Conservation (phyloP, 371 early-diverging fungal species). For the Coemansia sp. region DNA sequence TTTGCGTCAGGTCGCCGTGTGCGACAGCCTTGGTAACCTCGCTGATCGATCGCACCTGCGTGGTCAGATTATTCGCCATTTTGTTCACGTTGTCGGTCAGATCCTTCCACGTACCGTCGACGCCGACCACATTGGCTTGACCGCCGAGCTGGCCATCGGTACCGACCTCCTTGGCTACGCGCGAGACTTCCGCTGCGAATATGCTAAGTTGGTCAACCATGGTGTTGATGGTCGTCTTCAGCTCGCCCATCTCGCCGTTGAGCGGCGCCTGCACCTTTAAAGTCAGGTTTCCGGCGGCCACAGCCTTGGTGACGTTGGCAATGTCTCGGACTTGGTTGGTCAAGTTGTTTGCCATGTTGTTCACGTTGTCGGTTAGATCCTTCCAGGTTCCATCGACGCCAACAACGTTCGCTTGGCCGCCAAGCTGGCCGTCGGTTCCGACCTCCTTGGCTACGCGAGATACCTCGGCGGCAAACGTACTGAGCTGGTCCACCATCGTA, state of each 20-base stretch:
- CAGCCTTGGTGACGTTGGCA: no score
- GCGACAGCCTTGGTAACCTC: constrained; percentile 55
- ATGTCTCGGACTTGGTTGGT: no score
- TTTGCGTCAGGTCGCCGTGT: constrained; percentile 54
- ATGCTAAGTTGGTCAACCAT: constrained; percentile 59
- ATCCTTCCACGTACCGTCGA: constrained; percentile 61
- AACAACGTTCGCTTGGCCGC: constrained; percentile 48
- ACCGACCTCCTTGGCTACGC: constrained; percentile 59
- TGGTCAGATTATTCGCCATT: constrained; percentile 58
- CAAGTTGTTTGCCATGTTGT: no score
- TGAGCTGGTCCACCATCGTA: constrained; percentile 60
- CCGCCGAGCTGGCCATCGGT: constrained; percentile 64
- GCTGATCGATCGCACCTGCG: constrained; percentile 61
- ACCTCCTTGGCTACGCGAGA: constrained; percentile 55
- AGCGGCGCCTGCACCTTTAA: constrained; percentile 55
- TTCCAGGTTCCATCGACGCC: no score
- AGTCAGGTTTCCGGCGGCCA: no score
- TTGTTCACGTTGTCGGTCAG: constrained; percentile 61
- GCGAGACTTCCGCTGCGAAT: constrained; percentile 62
- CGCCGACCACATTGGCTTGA: constrained; percentile 58
- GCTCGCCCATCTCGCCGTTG: constrained; percentile 51
- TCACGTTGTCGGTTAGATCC: no score
- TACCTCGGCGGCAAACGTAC: constrained; percentile 50
- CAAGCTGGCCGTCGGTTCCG: constrained; percentile 59
- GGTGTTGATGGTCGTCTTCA: constrained; percentile 69